Base-by-base conservation (phyloP, 2,329 filamentous ascomycete species). In the Cadophora sp. region DNA sequence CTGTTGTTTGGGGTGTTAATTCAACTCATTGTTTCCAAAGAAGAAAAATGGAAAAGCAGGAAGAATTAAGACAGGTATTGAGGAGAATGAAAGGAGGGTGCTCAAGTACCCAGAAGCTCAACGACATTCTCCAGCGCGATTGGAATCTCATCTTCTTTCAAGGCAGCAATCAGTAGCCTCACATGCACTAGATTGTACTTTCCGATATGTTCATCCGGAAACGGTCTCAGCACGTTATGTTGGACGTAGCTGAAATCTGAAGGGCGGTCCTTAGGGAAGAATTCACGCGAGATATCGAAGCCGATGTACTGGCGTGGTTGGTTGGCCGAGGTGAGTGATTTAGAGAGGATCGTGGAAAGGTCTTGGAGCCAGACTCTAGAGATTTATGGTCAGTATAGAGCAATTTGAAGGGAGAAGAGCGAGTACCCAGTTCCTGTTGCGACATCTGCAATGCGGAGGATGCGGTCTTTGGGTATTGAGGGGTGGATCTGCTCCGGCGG, bases 71-170 rank as follows among this genome's bases (percentile, higher is more conserved):
- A n/a, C n/a, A n/a, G n/a, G n/a, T n/a, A n/a, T n/a, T n/a, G n/a
- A n/a, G n/a, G n/a, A n/a, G n/a, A n/a, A n/a, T n/a, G 6, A 30
- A 30, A 6, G 27, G 27, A 30, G 27, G 6, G 6, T 30, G 27
- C 3, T 30, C 6, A 6, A 6, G 9, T 30, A 39, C 33, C 47
- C 41, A 62, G 59, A 24, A 62, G 59, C 20, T 62, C 59, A 5
- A 62, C n/a, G 43, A 53, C 45, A 36, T 62, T 62, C 33, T 51
- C 45, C 18, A 62, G n/a, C 22, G 59, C 59, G 24, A 62, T 62
- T 18, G 30, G 59, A 39, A 62, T 50, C n/a, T 62, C 45, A 27
- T 62, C 45, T 9, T 33, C 45, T 33, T 50, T 50, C 43, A 62
- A 36, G 18, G 59, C 59, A 4, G 43, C 47, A 4, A 50, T 39